Evolutionary conservation across 331 rosid species (phyloP).

Genomic region (Quercus lobata): DNA sequence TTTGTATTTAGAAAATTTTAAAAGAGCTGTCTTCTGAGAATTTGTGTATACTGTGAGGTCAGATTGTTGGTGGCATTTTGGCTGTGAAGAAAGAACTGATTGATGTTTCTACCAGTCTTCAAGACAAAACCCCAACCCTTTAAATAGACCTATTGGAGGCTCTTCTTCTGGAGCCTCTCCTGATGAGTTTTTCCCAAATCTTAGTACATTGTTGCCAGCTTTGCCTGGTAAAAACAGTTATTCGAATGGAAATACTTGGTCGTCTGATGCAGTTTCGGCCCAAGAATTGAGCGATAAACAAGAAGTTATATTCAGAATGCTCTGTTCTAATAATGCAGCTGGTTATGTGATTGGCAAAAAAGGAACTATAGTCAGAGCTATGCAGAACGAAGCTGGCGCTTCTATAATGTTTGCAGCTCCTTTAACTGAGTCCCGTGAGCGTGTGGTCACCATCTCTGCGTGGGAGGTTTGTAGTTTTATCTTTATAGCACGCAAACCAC

Average conservation of each 20-base stretch:
- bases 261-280: constrained; percentile 21
- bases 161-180: constrained; percentile 24
- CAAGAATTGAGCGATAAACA: constrained; percentile 20
- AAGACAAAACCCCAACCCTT: constrained; percentile 30
- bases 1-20: neutral
- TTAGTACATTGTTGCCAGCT: constrained; percentile 29
- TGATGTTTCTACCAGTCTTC: constrained; percentile 50
- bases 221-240: constrained; percentile 20
- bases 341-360: constrained; percentile 63
- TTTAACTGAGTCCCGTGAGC: constrained; percentile 38
- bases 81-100: constrained; percentile 60
- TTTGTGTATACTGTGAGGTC: constrained; percentile 6
- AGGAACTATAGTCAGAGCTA: constrained; percentile 45
- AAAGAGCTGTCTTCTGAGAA: too few relatives aligned
- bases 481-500: neutral
- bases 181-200: constrained; percentile 35
- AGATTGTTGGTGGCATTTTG: constrained; percentile 48
- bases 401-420: constrained; percentile 55
- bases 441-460: constrained; percentile 55
- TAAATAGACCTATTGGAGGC: constrained; percentile 11
- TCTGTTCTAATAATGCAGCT: constrained; percentile 52
- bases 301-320: constrained; percentile 52
- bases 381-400: constrained; percentile 58
- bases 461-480: constrained; percentile 44
- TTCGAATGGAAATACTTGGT: constrained; percentile 10